These are phyloP conservation scores for Ananas comosus DNA, from an alignment of 176 grass and related monocot genomes.

Conservation along the genomic window DNA sequence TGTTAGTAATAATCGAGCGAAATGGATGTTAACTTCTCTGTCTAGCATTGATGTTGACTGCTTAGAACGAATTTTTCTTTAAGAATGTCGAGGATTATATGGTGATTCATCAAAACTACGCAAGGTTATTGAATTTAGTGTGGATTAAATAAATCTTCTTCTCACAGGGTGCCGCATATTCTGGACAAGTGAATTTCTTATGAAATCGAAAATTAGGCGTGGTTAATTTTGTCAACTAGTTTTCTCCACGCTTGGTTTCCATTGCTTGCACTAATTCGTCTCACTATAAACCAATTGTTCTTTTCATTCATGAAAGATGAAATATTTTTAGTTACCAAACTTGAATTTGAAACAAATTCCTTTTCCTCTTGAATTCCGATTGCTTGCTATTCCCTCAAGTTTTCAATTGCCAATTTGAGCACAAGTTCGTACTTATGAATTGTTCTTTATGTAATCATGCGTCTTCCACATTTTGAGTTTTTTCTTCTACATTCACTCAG, in stretches of 20 bases:
- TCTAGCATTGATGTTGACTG: not conserved
- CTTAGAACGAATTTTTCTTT: not conserved
- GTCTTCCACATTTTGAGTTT: not conserved
- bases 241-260: not conserved
- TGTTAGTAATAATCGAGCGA: not conserved
- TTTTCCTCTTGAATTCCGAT: slow-evolving; percentile 4
- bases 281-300: not conserved
- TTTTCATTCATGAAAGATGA: not conserved
- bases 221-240: not conserved
- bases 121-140: not conserved
- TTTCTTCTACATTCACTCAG: not conserved
- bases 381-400: not conserved
- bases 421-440: not conserved
- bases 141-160: not conserved
- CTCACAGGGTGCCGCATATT: not conserved
- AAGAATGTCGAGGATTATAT: no score
- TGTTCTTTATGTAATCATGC: not conserved
- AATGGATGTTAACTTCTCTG: not conserved
- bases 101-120: not conserved
- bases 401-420: not conserved
- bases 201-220: not conserved
- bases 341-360: not conserved
- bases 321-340: not conserved
- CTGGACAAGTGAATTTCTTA: not conserved
- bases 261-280: not conserved